Base-by-base conservation (phyloP, 2,329 filamentous ascomycete species). In the Plenodomus lindquistii region DNA sequence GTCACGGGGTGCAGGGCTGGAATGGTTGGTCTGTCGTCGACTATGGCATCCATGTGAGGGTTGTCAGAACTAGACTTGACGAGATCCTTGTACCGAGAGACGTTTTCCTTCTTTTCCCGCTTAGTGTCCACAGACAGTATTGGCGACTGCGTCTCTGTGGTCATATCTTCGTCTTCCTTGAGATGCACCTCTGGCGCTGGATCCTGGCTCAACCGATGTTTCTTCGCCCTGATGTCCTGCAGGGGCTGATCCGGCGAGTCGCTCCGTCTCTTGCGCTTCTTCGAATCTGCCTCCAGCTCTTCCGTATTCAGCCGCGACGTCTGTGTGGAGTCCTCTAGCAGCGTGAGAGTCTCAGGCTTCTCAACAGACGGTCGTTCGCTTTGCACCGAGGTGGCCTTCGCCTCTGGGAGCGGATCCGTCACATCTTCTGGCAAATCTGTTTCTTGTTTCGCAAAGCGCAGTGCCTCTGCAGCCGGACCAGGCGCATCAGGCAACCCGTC, bases 191-290 rank as follows among this genome's bases (percentile, higher is more conserved):
- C 61, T 31, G 59, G 62, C 10, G 50, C 63, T 16, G 62, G 57
- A 15, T 70, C 67, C n/a, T 73, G 64, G 18, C 67, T 70, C 10
- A 68, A 64, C 44, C 73, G 73, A 8, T 73, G 54, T 56, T 75
- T 78, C 62, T 80, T 79, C 34, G 65, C 73, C 36, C 57, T 72
- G 16, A 76, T 65, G 4, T 73, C 71, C 18, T 70, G 63, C 11
- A 55, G 39, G 2, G 63, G 55, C 4, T 71, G 42, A 4, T 73
- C 66, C 10, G 74, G 74, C 20, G 73, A 72, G 16, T 48, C 46
- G 40, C 74, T 76, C 41, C 74, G 59, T 46, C 74, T 62, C 57
- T 76, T 77, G 47, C 74, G 66, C 59, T 75, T 76, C 52, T 59
- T 64, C 11, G 51, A 65, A 15, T 75, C 73, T 13, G 70, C 70